Conservation (phyloP, 1,284 basidiomycete genomes). For the Ceratobasidium sp. region DNA sequence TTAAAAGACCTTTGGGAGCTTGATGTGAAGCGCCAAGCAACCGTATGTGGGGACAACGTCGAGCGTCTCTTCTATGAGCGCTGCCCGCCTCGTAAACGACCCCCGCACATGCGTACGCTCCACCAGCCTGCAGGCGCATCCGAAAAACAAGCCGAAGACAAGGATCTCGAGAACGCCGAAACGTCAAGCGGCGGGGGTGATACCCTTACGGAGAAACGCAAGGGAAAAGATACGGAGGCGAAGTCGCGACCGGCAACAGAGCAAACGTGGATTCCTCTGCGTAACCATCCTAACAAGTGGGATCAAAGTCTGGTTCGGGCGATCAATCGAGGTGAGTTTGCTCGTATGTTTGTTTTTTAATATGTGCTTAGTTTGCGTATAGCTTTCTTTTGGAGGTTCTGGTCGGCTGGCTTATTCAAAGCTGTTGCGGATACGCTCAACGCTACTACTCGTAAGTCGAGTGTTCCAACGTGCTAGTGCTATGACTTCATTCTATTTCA, state of each 20-base stretch:
- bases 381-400: conserved; percentile 43
- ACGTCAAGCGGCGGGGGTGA: conserved; percentile 14
- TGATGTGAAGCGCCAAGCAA: conserved; percentile 38
- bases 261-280: conserved; percentile 33
- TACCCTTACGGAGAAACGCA: conserved; percentile 17
- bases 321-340: conserved; percentile 34
- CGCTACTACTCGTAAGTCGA: conserved; percentile 38
- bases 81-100: conserved; percentile 42
- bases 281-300: conserved; percentile 43
- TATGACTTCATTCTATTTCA: neutral
- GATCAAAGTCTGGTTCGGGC: conserved; percentile 42
- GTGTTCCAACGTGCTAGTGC: neutral
- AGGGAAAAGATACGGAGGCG: neutral
- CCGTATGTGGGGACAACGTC: conserved; percentile 31
- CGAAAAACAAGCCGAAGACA: neutral
- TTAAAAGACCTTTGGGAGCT: conserved; percentile 35
- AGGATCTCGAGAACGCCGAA: conserved; percentile 35
- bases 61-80: conserved; percentile 40
- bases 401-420: conserved; percentile 39
- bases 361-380: neutral
- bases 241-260: conserved; percentile 20
- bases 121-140: neutral
- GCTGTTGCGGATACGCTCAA: conserved; percentile 32
- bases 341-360: neutral
- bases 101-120: conserved; percentile 41